These are phyloP conservation scores for Echinochloa phyllopogon DNA, from an alignment of 176 grass and related monocot species.

Conservation along the genomic window DNA sequence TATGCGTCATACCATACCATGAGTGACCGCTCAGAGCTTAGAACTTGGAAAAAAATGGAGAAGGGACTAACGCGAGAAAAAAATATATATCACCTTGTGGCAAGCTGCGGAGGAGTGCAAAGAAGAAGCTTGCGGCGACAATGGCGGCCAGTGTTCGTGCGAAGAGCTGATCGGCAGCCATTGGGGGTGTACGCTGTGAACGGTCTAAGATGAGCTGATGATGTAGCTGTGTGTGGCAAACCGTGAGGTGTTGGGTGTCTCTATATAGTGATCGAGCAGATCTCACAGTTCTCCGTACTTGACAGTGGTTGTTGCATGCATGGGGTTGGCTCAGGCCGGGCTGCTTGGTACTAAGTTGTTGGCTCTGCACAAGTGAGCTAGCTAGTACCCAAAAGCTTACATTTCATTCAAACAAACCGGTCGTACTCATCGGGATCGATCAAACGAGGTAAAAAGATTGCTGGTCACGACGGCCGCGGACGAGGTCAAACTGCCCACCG, in stretches of 20 bases:
- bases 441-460: conserved; percentile 10
- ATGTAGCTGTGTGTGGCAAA: conserved; percentile 4
- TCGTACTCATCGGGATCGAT: neutral
- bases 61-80: neutral
- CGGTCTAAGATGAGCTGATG: neutral
- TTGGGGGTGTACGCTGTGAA: neutral
- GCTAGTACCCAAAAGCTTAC: neutral
- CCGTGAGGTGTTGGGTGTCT: neutral
- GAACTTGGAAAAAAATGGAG: neutral
- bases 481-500: conserved; percentile 17
- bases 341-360: neutral
- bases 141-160: neutral
- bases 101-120: conserved; percentile 1
- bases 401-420: neutral
- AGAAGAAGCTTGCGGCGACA: conserved; percentile 1
- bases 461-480: neutral
- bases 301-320: no score
- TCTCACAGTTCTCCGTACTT: no score
- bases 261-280: conserved; percentile 37
- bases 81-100: conserved; percentile 7
- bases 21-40: neutral
- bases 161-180: conserved; percentile 15
- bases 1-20: neutral
- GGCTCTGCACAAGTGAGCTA: neutral
- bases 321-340: no score